Evolutionary conservation across 257 asterid species (phyloP), one percentile per base, ranked within the genome.

Genomic region (Nicotiana knightiana): DNA sequence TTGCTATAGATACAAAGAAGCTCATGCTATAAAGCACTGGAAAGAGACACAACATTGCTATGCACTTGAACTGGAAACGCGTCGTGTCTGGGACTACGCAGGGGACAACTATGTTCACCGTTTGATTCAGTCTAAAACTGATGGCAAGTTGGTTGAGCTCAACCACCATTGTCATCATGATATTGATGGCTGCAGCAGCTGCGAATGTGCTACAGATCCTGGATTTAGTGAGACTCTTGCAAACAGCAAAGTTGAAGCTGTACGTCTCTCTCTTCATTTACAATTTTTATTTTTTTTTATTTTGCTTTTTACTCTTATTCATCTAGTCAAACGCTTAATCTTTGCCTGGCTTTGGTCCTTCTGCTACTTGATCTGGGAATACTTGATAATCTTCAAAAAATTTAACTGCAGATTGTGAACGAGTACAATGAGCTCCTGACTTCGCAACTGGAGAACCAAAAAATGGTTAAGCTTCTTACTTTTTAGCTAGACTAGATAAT

Each of bases 51-150:
- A 94, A 79, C 99, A 96, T 86, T 94, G 98, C 91, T 94, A 96
- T 85, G 95, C 99, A 79, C 92, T 96, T 85, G 99, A 96, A 87
- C 91, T 96, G 86, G 98, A 96, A 86, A 94, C 99, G 18, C 96
- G 91, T 76, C 93, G 98, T 67, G 99, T 96, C 82, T 96, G 99
- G 99, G 98, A 96, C 85, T 91, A 90, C 84, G 92, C 91, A 71
- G 99, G 99, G 82, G 94, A 96, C 85, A 96, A 94, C 87, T 96
- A 96, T 88, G 99, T 96, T 89, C 99, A 96, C 83, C 90, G 99
- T 43, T 79, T 96, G 86, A 93, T 96, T 87, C 99, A 92, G 85
- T 93, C 98, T 80, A 96, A 96, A 87, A 93, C 98, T 66, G 97
- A 96, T 88, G 98, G 99, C 57, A 92, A 96, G 84, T 84, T 94